Percentiles rank a stretch among this genome's conserved stretches.
Conservation (phyloP, 164 flowering plant species). For the Sedum album region DNA sequence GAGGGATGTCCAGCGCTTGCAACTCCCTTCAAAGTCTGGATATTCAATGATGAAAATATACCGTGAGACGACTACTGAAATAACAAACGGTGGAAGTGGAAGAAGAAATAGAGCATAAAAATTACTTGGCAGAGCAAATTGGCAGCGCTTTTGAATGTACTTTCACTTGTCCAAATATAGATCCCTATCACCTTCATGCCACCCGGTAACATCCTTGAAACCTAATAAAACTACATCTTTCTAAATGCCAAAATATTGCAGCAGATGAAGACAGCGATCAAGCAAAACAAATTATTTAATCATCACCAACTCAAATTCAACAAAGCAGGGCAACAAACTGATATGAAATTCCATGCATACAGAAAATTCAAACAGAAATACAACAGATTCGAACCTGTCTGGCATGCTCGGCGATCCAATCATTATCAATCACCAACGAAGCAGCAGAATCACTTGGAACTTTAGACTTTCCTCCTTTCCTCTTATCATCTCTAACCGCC, state of each 20-base stretch:
- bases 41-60: not conserved
- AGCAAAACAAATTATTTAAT: not conserved
- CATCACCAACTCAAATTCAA: too few species aligned
- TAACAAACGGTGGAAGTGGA: not conserved
- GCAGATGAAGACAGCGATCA: not conserved
- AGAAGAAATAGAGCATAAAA: not conserved
- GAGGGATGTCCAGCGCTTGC: constrained; percentile 41
- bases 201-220: constrained; percentile 77
- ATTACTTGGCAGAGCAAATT: not conserved
- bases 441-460: constrained; percentile 28
- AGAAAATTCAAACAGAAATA: not conserved
- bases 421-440: constrained; percentile 52
- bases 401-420: constrained; percentile 90
- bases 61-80: not conserved
- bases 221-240: constrained; percentile 30
- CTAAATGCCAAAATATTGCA: not conserved
- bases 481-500: constrained; percentile 29
- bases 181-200: constrained; percentile 76
- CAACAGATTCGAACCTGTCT: constrained; percentile 48
- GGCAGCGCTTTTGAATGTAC: constrained; percentile 52
- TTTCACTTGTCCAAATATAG: constrained; percentile 66
- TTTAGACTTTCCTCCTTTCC: constrained; percentile 49
- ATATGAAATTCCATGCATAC: not conserved
- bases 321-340: not conserved
- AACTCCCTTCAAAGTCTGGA: constrained; percentile 67